Conservation (phyloP, 139 green algal genomes). For the Asterochloris erici region DNA sequence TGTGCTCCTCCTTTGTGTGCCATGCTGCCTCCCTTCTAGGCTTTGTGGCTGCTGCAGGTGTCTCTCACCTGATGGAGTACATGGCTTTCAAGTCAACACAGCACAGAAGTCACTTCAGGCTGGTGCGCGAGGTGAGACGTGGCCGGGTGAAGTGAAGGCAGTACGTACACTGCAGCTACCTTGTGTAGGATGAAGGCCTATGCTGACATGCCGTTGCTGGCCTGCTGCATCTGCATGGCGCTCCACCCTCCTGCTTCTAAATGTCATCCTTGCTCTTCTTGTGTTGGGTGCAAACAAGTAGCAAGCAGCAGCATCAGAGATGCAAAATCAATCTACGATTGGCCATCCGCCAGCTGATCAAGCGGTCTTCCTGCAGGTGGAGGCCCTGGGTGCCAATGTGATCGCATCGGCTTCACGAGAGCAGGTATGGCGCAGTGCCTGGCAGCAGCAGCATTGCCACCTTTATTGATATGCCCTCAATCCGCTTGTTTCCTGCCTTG, state of each 20-base stretch:
- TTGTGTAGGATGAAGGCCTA: too few species aligned
- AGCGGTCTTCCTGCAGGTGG: conserved; percentile 47
- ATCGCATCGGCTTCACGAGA: conserved; percentile 73
- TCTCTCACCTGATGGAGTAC: conserved; percentile 87
- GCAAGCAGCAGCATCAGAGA: not conserved
- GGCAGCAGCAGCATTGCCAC: too few species aligned
- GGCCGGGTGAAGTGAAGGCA: not conserved
- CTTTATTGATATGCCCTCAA: too few species aligned
- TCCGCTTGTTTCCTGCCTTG: too few species aligned
- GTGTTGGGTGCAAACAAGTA: not conserved
- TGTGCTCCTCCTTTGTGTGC: not conserved
- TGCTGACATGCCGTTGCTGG: too few species aligned
- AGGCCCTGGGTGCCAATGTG: conserved; percentile 85
- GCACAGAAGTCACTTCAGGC: conserved; percentile 72
- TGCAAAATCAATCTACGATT: not conserved
- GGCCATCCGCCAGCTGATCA: too few species aligned
- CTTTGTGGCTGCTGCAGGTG: conserved; percentile 44
- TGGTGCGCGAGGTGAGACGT: conserved; percentile 56
- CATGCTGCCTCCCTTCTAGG: not conserved
- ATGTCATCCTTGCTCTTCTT: not conserved
- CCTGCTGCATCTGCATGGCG: too few species aligned
- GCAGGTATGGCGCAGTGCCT: conserved; percentile 30
- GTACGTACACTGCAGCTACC: not conserved
- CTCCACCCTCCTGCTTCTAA: too few species aligned
- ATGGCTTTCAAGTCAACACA: conserved; percentile 89